These are phyloP conservation scores for Sphaerulina populicola DNA, from an alignment of 2,329 filamentous ascomycete genomes.

Conservation along the genomic window DNA sequence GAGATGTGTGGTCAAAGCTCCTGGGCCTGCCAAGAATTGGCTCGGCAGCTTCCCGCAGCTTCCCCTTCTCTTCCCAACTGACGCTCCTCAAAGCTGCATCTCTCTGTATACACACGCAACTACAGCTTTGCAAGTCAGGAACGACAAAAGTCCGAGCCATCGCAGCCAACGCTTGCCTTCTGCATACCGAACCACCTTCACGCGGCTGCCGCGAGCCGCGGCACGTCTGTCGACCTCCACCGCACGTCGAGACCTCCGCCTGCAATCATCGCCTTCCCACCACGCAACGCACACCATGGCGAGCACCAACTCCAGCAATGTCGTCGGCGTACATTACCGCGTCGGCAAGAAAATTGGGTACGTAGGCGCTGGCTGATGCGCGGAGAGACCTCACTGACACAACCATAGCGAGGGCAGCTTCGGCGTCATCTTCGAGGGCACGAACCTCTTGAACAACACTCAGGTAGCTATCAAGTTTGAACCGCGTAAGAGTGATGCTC, in stretches of 20 bases:
- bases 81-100: no score
- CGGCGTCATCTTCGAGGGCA: slow-evolving; percentile 97
- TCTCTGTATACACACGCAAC: no score
- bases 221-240: background rate
- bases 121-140: no score
- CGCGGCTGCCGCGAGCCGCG: no score
- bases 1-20: no score
- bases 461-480: slow-evolving; percentile 99
- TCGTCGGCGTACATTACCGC: slow-evolving; percentile 96
- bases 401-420: slow-evolving; percentile 69
- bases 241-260: background rate
- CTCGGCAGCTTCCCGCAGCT: no score
- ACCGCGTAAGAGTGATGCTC: slow-evolving; percentile 96
- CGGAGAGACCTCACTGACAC: slow-evolving; percentile 13
- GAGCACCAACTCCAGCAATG: slow-evolving; percentile 56
- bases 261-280: background rate
- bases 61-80: no score
- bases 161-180: no score
- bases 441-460: slow-evolving; percentile 96
- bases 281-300: slow-evolving; percentile 8
- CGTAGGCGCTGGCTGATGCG: slow-evolving; percentile 5
- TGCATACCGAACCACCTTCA: no score
- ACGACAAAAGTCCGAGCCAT: no score
- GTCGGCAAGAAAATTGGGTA: slow-evolving; percentile 96
- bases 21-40: no score